phyloP scores from a whole-genome alignment of 768 basidiomycete genomes.

The Hydnomerulius pinastri region DNA sequence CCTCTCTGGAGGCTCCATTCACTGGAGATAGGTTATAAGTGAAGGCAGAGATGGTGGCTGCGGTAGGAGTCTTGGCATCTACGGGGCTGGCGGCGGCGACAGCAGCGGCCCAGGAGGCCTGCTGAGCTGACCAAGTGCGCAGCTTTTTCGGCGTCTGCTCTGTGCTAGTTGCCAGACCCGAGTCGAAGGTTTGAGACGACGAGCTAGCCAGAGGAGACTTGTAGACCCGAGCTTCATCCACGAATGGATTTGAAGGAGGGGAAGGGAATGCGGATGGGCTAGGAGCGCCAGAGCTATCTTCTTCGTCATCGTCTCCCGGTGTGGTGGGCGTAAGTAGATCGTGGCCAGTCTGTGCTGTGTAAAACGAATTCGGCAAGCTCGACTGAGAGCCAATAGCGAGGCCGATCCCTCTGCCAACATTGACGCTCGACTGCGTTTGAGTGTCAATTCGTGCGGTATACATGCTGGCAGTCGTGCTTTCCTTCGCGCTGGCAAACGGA shows the following conservation, averaged over 20 bases:
- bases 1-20: neutral
- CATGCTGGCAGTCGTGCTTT: neutral
- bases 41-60: neutral
- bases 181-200: neutral
- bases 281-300: neutral
- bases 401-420: neutral
- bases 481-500: neutral
- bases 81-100: slow-evolving; percentile 6
- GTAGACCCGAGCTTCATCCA: neutral
- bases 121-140: neutral
- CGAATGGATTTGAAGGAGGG: slow-evolving; percentile 4
- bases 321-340: neutral
- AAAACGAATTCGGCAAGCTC: slow-evolving; percentile 4
- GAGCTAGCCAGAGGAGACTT: neutral
- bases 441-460: neutral
- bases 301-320: slow-evolving; percentile 2
- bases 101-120: slow-evolving; percentile 6
- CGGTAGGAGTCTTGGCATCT: neutral
- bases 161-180: neutral
- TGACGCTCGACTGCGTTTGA: neutral
- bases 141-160: neutral
- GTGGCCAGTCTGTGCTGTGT: neutral
- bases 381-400: slow-evolving; percentile 7
- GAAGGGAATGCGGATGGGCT: slow-evolving; percentile 4
- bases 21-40: neutral